Evolutionary conservation across 495 filamentous ascomycete species (phyloP).

Genomic region (Emericellopsis terricola): DNA sequence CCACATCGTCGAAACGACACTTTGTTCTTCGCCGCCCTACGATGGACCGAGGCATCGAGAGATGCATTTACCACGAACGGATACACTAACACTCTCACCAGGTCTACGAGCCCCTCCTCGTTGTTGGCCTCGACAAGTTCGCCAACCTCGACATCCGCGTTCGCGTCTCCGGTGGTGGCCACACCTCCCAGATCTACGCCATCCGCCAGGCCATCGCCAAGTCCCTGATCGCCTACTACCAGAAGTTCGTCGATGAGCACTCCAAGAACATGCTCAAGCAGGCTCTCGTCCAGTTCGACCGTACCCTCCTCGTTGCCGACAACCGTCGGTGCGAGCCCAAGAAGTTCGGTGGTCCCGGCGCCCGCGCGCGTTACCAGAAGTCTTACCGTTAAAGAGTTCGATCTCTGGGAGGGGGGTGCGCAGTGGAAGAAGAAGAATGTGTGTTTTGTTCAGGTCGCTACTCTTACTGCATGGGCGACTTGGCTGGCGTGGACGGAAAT

Average conservation of each 20-base stretch:
- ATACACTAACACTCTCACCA: no score
- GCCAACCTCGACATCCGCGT: slow-evolving; percentile 92
- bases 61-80: no score
- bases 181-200: slow-evolving; percentile 94
- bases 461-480: neutral
- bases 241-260: slow-evolving; percentile 99
- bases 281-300: slow-evolving; percentile 83
- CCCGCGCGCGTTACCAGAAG: slow-evolving; percentile 91
- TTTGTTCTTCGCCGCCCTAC: no score
- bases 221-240: slow-evolving; percentile 97
- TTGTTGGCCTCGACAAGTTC: slow-evolving; percentile 94
- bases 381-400: slow-evolving; percentile 41
- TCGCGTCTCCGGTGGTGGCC: slow-evolving; percentile 90
- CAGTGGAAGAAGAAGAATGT: slow-evolving; percentile 2
- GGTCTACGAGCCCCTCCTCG: slow-evolving; percentile 95
- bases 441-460: no score
- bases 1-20: neutral
- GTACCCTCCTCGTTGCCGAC: slow-evolving; percentile 91
- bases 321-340: slow-evolving; percentile 88
- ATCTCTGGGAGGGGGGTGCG: neutral
- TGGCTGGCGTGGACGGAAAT: neutral
- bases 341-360: slow-evolving; percentile 87
- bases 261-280: slow-evolving; percentile 98
- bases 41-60: no score
- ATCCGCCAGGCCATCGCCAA: slow-evolving; percentile 98